Conservation (phyloP, 2,329 filamentous ascomycete species). For the Botrytis pseudocinerea region DNA sequence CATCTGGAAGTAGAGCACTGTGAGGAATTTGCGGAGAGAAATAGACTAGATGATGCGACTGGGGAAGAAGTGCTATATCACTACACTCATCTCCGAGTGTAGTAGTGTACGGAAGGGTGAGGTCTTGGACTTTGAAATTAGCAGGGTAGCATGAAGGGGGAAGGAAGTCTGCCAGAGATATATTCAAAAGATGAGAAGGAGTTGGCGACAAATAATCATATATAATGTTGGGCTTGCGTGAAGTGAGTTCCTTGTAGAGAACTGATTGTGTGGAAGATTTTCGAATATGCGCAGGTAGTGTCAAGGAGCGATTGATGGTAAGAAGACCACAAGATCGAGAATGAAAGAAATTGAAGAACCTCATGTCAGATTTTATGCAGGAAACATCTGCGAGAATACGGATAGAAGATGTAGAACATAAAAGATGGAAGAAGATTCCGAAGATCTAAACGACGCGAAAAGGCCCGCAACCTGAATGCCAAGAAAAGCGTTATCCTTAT, state of each 20-base stretch:
- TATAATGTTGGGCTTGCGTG: conserved; percentile 32
- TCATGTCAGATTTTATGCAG: conserved; percentile 22
- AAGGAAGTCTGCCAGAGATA: conserved; percentile 60
- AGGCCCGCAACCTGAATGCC: conserved; percentile 11
- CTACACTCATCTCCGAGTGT: background rate
- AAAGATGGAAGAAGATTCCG: background rate
- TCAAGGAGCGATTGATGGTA: conserved; percentile 9
- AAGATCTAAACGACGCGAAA: conserved; percentile 1
- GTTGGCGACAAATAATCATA: conserved; percentile 60
- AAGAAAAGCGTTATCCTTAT: conserved; percentile 19
- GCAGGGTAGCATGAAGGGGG: conserved; percentile 40
- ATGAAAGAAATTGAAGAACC: conserved; percentile 21
- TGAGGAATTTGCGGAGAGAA: conserved; percentile 71
- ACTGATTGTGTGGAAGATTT: conserved; percentile 24
- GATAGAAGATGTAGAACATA: background rate
- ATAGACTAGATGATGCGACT: conserved; percentile 81
- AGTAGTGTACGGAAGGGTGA: conserved; percentile 26
- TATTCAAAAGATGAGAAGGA: conserved; percentile 63
- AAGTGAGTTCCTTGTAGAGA: conserved; percentile 31
- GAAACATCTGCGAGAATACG: background rate
- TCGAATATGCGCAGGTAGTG: conserved; percentile 7
- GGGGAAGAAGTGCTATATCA: conserved; percentile 44
- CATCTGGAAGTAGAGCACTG: conserved; percentile 70
- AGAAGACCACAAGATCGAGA: conserved; percentile 3
- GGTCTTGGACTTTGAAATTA: conserved; percentile 27